Evolutionary conservation across 768 basidiomycete species (phyloP).

Genomic region (Tubosaeta sp.): DNA sequence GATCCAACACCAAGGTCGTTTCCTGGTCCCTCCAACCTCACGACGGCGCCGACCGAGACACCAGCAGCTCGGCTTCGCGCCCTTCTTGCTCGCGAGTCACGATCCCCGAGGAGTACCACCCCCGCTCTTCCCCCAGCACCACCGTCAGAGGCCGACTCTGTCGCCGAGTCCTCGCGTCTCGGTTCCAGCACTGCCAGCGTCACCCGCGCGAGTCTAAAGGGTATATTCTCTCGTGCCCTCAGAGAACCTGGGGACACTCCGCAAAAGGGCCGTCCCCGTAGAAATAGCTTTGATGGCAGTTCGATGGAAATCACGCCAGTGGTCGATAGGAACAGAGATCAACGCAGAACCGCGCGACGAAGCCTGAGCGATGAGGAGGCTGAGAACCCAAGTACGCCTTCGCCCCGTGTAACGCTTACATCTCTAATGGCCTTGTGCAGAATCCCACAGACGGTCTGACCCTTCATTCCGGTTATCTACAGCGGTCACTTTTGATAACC

Average conservation of each 20-base stretch:
- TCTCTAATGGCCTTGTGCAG: conserved; percentile 14
- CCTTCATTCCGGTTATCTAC: conserved; percentile 41
- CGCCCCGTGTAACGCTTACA: conserved; percentile 5
- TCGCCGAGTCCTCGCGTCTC: conserved; percentile 9
- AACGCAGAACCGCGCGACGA: conserved; percentile 47
- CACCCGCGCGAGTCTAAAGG: conserved; percentile 55
- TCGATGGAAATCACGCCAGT: conserved; percentile 55
- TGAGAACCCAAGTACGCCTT: conserved; percentile 49
- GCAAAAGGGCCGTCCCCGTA: conserved; percentile 44
- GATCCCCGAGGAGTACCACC: conserved; percentile 29
- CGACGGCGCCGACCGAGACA: conserved; percentile 33
- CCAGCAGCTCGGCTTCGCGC: conserved; percentile 64
- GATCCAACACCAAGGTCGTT: not conserved
- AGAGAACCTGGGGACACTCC: conserved; percentile 65
- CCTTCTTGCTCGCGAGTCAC: conserved; percentile 49
- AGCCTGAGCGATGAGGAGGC: conserved; percentile 69
- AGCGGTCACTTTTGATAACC: conserved; percentile 42
- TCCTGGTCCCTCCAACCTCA: conserved; percentile 5
- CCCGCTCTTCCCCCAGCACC: conserved; percentile 23
- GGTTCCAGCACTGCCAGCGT: conserved; percentile 39
- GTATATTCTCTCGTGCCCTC: conserved; percentile 62
- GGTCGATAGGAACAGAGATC: conserved; percentile 37
- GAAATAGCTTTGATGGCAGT: conserved; percentile 58
- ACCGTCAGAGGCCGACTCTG: conserved; percentile 26
- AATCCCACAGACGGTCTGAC: conserved; percentile 25